These are phyloP conservation scores for Sanghuangporus sanghuang DNA, from an alignment of 1,284 basidiomycete genomes.

Conservation along the genomic window DNA sequence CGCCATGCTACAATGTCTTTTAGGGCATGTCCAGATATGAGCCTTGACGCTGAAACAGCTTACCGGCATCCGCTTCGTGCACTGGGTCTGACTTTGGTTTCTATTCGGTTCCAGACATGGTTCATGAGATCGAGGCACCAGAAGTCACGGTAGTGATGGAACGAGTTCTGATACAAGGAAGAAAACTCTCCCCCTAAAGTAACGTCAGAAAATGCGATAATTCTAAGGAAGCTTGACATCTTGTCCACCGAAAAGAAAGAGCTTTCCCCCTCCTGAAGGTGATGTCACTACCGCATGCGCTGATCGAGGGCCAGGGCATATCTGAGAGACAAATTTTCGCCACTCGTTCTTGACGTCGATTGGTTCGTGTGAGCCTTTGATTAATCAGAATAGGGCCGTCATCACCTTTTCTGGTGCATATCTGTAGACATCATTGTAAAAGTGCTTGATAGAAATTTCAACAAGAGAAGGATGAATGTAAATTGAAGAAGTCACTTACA, in stretches of 20 bases:
- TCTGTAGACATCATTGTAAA: constrained; percentile 78
- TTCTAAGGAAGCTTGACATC: not conserved
- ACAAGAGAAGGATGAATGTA: not conserved
- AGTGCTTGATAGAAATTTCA: constrained; percentile 42
- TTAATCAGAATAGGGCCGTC: too few species aligned
- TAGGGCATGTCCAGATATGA: not conserved
- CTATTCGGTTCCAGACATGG: constrained; percentile 86
- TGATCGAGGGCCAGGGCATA: constrained; percentile 79
- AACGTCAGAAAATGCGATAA: constrained; percentile 2
- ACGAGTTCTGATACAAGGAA: constrained; percentile 79
- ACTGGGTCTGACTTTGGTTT: constrained; percentile 76
- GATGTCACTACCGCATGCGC: constrained; percentile 77
- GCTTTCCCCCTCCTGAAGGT: constrained; percentile 73
- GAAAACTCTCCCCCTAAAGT: constrained; percentile 77
- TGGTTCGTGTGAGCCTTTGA: too few species aligned
- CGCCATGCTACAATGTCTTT: constrained; percentile 60
- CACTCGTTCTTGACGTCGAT: constrained; percentile 63
- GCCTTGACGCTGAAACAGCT: constrained; percentile 17
- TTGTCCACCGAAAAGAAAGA: constrained; percentile 74
- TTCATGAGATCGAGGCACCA: constrained; percentile 74
- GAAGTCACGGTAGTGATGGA: constrained; percentile 90
- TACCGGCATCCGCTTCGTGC: constrained; percentile 83
- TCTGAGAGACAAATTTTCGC: constrained; percentile 78
- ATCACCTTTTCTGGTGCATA: constrained; percentile 74
- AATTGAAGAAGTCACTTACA: constrained; percentile 36